Evolutionary conservation across 805 yeast genomes (phyloP), one percentile per base, ranked within the genome.

Genomic region (Jamesozyma gamospora): DNA sequence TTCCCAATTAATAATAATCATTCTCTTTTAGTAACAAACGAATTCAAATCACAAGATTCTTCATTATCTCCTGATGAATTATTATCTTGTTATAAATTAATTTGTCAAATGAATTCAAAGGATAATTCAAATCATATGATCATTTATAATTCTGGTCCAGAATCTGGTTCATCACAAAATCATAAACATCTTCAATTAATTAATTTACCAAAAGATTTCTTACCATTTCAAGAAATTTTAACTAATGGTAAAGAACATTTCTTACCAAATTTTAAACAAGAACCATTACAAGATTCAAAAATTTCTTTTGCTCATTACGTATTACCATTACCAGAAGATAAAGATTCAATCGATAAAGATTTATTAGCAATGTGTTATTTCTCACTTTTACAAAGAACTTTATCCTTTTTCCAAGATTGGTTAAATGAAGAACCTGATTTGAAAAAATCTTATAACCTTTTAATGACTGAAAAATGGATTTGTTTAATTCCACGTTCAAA

Each of bases 131-230:
- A 73, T 41, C 82, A 83, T 68, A 68, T 88, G 58, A 87, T 87
- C 0, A 88, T 90, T 60, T 90, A 75, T 70, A 90, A 90, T 60
- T 78, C 86, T 52, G 98, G 98, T 6, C 77, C 79, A n/a, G 70
- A 77, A 49, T 77, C 94, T 43, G 98, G 97, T 1, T 95, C 95
- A 13, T 87, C 96, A 0, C 92, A 86, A 53, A 81, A 84, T 36
- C 98, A 90, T 64, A 86, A 85, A 56, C 98, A 90, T 62, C 62
- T 92, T 45, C 98, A 92, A 62, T 79, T 90, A 61, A 65, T 90
- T 71, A 69, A 76, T 32, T 64, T 83, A 32, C 94, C 95, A 2
- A 56, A 63, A 9, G 63, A 67, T 18, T 78, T 77, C 55, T 60
- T 57, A 1, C 72, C 82, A 6, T 77, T 72, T 55, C 81, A 84